Evolutionary conservation across 805 yeast genomes (phyloP).

Genomic region (Ogataea corticis): DNA sequence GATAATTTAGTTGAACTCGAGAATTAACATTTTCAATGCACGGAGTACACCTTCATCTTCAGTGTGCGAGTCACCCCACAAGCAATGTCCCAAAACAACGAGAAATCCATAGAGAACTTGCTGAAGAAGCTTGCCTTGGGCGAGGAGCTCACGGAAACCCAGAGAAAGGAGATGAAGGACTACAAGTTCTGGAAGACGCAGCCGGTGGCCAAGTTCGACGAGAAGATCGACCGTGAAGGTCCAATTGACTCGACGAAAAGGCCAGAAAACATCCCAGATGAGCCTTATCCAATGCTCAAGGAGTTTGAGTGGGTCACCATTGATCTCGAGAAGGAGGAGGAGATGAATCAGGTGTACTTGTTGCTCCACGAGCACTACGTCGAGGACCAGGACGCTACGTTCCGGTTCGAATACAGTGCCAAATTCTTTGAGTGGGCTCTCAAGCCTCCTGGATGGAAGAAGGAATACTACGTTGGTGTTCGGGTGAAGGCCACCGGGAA

Average conservation of each 20-base stretch:
- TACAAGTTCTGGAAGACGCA: slow-evolving; percentile 98
- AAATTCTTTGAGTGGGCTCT: slow-evolving; percentile 91
- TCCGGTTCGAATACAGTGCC: slow-evolving; percentile 85
- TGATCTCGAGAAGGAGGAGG: slow-evolving; percentile 54
- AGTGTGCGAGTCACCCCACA: neutral
- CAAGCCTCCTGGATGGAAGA: slow-evolving; percentile 88
- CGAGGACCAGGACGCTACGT: slow-evolving; percentile 89
- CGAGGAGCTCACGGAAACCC: slow-evolving; percentile 54
- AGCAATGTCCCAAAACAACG: slow-evolving; percentile 4
- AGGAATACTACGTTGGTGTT: slow-evolving; percentile 92
- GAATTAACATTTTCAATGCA: neutral
- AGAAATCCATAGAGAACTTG: slow-evolving; percentile 57
- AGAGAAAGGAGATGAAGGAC: slow-evolving; percentile 76
- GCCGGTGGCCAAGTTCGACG: slow-evolving; percentile 84
- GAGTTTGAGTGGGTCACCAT: slow-evolving; percentile 91
- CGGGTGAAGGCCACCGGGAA: slow-evolving; percentile 75
- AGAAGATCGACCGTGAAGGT: slow-evolving; percentile 66
- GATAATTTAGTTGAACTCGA: neutral
- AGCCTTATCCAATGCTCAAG: slow-evolving; percentile 67
- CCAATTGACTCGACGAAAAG: slow-evolving; percentile 72
- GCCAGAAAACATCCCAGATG: slow-evolving; percentile 68
- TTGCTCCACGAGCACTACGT: slow-evolving; percentile 88
- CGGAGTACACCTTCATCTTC: neutral
- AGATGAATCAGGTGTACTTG: slow-evolving; percentile 75
- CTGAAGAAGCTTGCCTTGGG: slow-evolving; percentile 54